Base-by-base conservation (phyloP, 768 basidiomycete genomes). In the Auricularia cornea region DNA sequence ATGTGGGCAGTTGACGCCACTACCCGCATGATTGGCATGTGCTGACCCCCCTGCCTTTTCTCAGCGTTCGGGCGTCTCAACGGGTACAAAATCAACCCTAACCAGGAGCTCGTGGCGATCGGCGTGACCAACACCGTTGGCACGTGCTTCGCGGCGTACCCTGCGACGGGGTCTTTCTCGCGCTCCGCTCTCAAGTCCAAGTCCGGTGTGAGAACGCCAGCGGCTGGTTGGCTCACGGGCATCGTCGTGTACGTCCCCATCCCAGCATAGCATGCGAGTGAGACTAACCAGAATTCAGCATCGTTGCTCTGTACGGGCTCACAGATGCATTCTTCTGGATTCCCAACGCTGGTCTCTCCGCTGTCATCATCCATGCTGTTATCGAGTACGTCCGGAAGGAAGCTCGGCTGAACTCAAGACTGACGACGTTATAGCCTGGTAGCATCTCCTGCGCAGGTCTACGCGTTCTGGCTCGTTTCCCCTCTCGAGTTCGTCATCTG, bases 151-250 rank as follows among this genome's bases (percentile, higher is more conserved):
- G 83, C 76, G 60, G 96, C 94, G 0, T 98, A 97, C 73, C 95
- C 97, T 10, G 92, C 96, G 0, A 99, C 97, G 14, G 97, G 97
- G 2, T 98, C 95, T 1, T 99, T 99, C 83, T 97, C 95, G 41
- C 90, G 97, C n/a, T 91, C 94, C 2, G 97, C 97, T 2, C 79
- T 99, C 71, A 94, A 97, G 76, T 86, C 91, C 32, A 98, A 96
- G 74, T 95, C 92, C 0, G 97, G 97, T 59, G 96, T 98, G n/a
- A 85, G 96, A 60, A 98, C 97, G 2, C 97, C 97, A 8, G 81
- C 88, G 11, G 94, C 91, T 12, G 97, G 97, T 63, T 81, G 94
- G 63, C 72, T 90, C 67, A 89, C 93, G 26, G 88, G 92, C 30
- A 73, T 96, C 40, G 87, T 95, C 54, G 96, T 98, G 35, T 38